A percentile compares a stretch with the other conserved stretches of the same genome.
phyloP scores from a whole-genome alignment of 2,329 filamentous ascomycete genomes.

The Albophoma yamanashiensis region DNA sequence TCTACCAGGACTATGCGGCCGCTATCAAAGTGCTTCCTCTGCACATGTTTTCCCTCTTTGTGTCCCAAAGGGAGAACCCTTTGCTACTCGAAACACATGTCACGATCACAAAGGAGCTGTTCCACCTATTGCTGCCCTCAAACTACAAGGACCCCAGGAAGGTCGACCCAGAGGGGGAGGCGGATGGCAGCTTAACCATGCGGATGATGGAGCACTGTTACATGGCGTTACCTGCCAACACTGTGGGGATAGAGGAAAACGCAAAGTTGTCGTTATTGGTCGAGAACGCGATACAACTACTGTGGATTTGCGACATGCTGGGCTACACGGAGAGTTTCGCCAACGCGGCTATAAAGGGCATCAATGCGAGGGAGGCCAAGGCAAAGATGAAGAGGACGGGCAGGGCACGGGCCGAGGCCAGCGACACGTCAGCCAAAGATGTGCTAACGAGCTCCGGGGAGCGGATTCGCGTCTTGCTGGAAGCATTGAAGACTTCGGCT shows the following conservation, averaged over 20 bases:
- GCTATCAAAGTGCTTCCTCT: conserved; percentile 48
- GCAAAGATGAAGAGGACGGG: conserved; percentile 28
- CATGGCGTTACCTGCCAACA: conserved; percentile 54
- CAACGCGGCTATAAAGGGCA: conserved; percentile 31
- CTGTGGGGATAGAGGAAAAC: conserved; percentile 52
- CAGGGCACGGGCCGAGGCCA: conserved; percentile 18
- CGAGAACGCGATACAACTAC: conserved; percentile 51
- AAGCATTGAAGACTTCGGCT: conserved; percentile 17
- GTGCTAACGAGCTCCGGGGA: conserved; percentile 32
- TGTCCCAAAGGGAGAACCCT: conserved; percentile 22
- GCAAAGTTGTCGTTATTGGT: conserved; percentile 60
- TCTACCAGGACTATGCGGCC: conserved; percentile 49
- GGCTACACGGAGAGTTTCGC: conserved; percentile 24
- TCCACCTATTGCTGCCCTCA: conserved; percentile 31
- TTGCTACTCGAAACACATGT: conserved; percentile 28
- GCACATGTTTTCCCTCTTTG: conserved; percentile 44
- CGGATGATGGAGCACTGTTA: conserved; percentile 46
- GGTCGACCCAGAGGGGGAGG: conserved; percentile 24
- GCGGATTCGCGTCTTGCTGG: conserved; percentile 29
- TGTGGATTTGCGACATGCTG: conserved; percentile 26
- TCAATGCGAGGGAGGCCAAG: conserved; percentile 37
- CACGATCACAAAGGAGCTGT: conserved; percentile 33
- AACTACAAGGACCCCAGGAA: conserved; percentile 29
- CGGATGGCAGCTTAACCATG: conserved; percentile 27
- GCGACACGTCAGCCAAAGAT: conserved; percentile 30